phyloP scores from a whole-genome alignment of 129 eudicot species.

The Flaveria brownii region DNA sequence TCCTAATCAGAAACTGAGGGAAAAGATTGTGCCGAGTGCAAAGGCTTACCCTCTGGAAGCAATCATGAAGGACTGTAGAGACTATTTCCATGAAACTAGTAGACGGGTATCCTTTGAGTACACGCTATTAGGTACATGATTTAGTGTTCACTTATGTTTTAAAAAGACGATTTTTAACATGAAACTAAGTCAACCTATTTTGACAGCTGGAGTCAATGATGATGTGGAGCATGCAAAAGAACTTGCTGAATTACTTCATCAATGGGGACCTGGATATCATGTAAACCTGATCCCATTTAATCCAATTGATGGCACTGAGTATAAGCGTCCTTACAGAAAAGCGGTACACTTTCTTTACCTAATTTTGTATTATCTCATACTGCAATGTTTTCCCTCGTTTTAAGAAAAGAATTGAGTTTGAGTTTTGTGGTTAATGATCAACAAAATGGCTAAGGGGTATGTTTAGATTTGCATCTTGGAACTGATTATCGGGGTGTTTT shows the following conservation, averaged over 20 bases:
- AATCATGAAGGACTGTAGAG: slow-evolving; percentile 92
- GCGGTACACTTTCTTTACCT: slow-evolving; percentile 50
- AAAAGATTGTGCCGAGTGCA: slow-evolving; percentile 95
- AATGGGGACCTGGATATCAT: slow-evolving; percentile 97
- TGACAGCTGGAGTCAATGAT: slow-evolving; percentile 96
- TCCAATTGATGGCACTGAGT: slow-evolving; percentile 91
- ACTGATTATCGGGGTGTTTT: background rate
- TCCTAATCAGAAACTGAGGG: slow-evolving; percentile 93
- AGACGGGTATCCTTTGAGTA: slow-evolving; percentile 98
- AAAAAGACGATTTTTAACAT: background rate
- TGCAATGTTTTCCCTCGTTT: background rate
- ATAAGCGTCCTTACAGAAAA: slow-evolving; percentile 76
- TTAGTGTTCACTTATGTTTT: slow-evolving; percentile 13
- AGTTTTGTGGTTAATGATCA: slow-evolving; percentile 1
- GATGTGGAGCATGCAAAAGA: slow-evolving; percentile 84
- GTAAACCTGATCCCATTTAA: slow-evolving; percentile 94
- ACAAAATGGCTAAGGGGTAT: background rate
- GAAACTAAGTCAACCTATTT: slow-evolving; percentile 7
- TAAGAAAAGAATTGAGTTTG: background rate
- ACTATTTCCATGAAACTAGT: slow-evolving; percentile 81
- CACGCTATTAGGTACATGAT: slow-evolving; percentile 80
- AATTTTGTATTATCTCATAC: background rate
- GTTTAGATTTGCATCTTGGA: background rate
- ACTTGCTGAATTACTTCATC: slow-evolving; percentile 81
- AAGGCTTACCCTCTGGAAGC: slow-evolving; percentile 94